Evolutionary conservation across 805 yeast genomes (phyloP).

Genomic region (Sungouiella blattae): DNA sequence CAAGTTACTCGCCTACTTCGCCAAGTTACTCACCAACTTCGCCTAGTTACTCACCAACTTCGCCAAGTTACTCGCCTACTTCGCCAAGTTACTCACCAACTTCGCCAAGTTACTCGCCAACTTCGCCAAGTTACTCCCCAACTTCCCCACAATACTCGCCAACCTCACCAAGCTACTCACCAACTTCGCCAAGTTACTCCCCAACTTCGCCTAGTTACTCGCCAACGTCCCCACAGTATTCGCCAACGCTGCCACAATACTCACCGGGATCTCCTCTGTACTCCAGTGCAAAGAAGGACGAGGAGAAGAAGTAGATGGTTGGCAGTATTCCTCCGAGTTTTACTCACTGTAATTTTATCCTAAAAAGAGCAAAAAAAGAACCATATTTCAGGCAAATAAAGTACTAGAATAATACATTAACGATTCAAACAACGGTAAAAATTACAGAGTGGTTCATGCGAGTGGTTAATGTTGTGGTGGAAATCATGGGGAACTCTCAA

Average conservation of each 20-base stretch:
- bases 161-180: slow-evolving; percentile 23
- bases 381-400: background rate
- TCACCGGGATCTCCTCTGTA: slow-evolving; percentile 48
- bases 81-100: slow-evolving; percentile 26
- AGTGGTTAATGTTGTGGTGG: too few species aligned
- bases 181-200: slow-evolving; percentile 20
- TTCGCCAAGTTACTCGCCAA: slow-evolving; percentile 24
- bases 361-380: slow-evolving; percentile 1
- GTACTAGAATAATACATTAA: too few species aligned
- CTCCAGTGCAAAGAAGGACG: slow-evolving; percentile 19
- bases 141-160: slow-evolving; percentile 23
- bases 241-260: slow-evolving; percentile 53
- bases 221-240: slow-evolving; percentile 45
- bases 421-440: too few species aligned
- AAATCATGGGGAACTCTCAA: too few species aligned
- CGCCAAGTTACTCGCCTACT: slow-evolving; percentile 26
- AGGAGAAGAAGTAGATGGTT: slow-evolving; percentile 11
- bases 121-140: slow-evolving; percentile 25
- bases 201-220: slow-evolving; percentile 21
- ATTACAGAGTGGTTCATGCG: too few species aligned
- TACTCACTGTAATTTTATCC: slow-evolving; percentile 4
- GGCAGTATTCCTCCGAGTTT: background rate
- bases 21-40: slow-evolving; percentile 26
- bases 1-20: slow-evolving; percentile 17
- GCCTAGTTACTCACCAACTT: slow-evolving; percentile 25